Conservation (phyloP, 257 asterid genomes). For the Cinchona pubescens region DNA sequence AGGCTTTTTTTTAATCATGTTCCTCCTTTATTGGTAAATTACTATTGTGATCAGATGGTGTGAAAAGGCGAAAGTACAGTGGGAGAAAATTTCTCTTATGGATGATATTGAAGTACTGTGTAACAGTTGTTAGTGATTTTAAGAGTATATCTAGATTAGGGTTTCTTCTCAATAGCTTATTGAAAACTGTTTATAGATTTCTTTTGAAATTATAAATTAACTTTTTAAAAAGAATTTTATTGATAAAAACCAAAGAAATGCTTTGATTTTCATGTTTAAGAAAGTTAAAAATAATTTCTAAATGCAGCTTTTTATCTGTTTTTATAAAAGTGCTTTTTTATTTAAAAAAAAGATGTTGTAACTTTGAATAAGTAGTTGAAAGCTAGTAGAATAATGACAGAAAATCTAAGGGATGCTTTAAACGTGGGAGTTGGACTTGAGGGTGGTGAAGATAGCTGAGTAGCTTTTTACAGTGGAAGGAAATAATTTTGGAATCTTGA, state of each 20-base stretch:
- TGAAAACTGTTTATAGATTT: too few species aligned
- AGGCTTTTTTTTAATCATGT: constrained; percentile 18
- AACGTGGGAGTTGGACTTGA: constrained; percentile 11
- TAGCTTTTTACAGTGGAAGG: constrained; percentile 17
- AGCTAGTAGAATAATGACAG: constrained; percentile 7
- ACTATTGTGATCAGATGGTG: constrained; percentile 19
- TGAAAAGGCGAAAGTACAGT: constrained; percentile 14
- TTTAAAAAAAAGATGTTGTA: too few species aligned
- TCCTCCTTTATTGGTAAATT: constrained; percentile 30
- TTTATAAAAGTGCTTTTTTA: too few species aligned
- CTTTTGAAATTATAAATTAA: too few species aligned
- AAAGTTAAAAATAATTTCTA: too few species aligned
- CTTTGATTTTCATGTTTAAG: too few species aligned
- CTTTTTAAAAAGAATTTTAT: too few species aligned
- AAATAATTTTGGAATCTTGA: constrained; percentile 23
- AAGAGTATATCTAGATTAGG: too few species aligned
- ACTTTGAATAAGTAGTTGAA: too few species aligned
- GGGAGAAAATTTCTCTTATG: constrained; percentile 11
- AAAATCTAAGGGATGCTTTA: constrained; percentile 12
- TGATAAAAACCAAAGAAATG: too few species aligned
- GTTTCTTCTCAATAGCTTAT: too few species aligned
- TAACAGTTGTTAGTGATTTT: constrained; percentile 9
- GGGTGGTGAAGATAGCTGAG: constrained; percentile 3
- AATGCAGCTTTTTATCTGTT: too few species aligned
- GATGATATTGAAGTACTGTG: constrained; percentile 10